These are phyloP conservation scores for Prasinococcaceae sp. DNA, from an alignment of 139 green algal genomes.

Conservation along the genomic window DNA sequence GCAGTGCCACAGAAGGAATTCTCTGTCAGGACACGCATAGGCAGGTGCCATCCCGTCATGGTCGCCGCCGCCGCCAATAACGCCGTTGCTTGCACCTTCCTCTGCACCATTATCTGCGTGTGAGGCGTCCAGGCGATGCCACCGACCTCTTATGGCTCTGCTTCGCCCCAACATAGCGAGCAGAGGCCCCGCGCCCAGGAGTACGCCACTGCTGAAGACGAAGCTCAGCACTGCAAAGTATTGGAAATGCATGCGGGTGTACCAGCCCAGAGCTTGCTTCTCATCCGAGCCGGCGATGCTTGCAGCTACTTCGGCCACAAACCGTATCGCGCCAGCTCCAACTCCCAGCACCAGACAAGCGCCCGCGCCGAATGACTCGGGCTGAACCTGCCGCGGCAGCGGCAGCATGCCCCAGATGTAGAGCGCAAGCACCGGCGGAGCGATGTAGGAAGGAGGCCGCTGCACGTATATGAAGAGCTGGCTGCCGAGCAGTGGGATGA, in stretches of 20 bases:
- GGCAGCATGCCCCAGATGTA: conserved; percentile 20
- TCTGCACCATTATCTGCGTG: too few relatives aligned
- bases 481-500: conserved; percentile 22
- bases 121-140: too few relatives aligned
- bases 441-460: conserved; percentile 21
- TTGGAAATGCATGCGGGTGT: conserved; percentile 18
- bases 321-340: conserved; percentile 14
- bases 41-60: too few relatives aligned
- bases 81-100: too few relatives aligned
- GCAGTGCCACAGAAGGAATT: too few relatives aligned
- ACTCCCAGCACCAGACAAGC: conserved; percentile 8
- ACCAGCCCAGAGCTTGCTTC: conserved; percentile 7
- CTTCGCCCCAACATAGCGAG: too few relatives aligned
- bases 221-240: conserved; percentile 25
- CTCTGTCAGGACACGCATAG: too few relatives aligned
- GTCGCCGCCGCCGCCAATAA: too few relatives aligned
- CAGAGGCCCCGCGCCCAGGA: too few relatives aligned
- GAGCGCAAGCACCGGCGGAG: conserved; percentile 20
- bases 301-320: conserved; percentile 18
- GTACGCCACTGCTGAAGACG: conserved; percentile 14
- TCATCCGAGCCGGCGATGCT: conserved; percentile 6
- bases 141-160: too few relatives aligned
- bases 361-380: neutral
- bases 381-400: conserved; percentile 5
- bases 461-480: conserved; percentile 26